Conservation (phyloP, 2,329 filamentous ascomycete species). For the Pestalotiopsis sp. region DNA sequence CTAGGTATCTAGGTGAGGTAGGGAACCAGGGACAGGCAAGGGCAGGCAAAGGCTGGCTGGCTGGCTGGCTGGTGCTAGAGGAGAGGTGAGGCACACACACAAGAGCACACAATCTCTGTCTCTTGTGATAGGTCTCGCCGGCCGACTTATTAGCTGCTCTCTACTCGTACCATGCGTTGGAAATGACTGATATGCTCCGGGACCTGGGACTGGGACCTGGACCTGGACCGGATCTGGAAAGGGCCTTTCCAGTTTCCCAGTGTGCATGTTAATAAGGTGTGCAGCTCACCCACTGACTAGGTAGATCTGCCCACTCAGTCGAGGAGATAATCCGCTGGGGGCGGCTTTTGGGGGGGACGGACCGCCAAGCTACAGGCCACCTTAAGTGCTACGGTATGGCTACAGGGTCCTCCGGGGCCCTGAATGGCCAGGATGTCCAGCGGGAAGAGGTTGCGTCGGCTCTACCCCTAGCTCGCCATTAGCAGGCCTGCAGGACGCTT, state of each 20-base stretch:
- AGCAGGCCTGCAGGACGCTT: background rate
- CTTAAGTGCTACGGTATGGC: background rate
- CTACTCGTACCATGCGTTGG: background rate
- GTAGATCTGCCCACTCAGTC: background rate
- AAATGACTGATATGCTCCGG: background rate
- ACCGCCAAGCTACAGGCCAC: background rate
- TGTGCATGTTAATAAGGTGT: background rate
- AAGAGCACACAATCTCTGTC: background rate
- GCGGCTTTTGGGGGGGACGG: background rate
- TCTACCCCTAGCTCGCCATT: background rate
- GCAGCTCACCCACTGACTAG: background rate
- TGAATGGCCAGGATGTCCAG: background rate
- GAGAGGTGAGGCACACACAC: background rate
- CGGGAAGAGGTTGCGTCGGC: conserved; percentile 9
- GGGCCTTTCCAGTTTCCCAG: too few relatives aligned
- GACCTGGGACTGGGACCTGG: background rate
- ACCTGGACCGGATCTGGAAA: background rate
- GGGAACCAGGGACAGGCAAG: too few relatives aligned
- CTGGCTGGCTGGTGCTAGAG: background rate
- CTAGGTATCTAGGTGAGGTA: background rate
- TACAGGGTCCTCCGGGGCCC: background rate
- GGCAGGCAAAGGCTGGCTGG: background rate
- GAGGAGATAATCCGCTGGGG: background rate
- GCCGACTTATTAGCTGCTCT: background rate
- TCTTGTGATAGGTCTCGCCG: background rate